Conservation (phyloP, 2,329 filamentous ascomycete genomes). For the Fusarium zealandicum region DNA sequence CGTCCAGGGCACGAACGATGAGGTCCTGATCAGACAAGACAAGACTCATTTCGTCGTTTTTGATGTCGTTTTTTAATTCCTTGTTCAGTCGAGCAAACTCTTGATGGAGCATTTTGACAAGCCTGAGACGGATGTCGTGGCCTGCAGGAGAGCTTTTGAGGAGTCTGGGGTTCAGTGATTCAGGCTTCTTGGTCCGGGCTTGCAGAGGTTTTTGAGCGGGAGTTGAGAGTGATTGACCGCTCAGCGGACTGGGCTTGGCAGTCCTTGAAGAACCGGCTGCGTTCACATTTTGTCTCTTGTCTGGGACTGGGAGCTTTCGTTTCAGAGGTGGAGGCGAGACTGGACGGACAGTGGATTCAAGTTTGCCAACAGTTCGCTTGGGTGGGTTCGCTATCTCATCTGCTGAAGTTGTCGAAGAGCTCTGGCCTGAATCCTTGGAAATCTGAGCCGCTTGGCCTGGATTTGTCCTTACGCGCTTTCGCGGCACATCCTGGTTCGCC, state of each 20-base stretch:
- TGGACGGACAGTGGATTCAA: slow-evolving; percentile 39
- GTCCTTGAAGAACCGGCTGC: slow-evolving; percentile 12
- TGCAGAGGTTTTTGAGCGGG: slow-evolving; percentile 23
- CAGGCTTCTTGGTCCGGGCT: slow-evolving; percentile 45
- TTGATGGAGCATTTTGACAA: slow-evolving; percentile 69
- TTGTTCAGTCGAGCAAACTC: slow-evolving; percentile 73
- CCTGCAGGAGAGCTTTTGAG: slow-evolving; percentile 64
- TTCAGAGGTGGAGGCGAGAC: slow-evolving; percentile 48
- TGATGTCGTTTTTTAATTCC: slow-evolving; percentile 61
- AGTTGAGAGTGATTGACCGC: slow-evolving; percentile 28
- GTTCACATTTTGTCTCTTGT: slow-evolving; percentile 9
- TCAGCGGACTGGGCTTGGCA: slow-evolving; percentile 6
- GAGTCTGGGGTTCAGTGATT: slow-evolving; percentile 72
- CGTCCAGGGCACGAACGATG: slow-evolving; percentile 73
- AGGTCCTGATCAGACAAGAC: slow-evolving; percentile 70
- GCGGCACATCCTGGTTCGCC: slow-evolving; percentile 40
- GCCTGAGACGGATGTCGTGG: slow-evolving; percentile 62
- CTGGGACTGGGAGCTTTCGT: slow-evolving; percentile 27
- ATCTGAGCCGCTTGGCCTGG: slow-evolving; percentile 15
- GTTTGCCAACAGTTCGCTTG: slow-evolving; percentile 14
- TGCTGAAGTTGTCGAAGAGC: slow-evolving; percentile 10
- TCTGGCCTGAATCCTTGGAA: slow-evolving; percentile 10
- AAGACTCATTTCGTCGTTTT: slow-evolving; percentile 58
- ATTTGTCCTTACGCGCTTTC: slow-evolving; percentile 44
- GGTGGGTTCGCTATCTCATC: slow-evolving; percentile 1